Evolutionary conservation across 169 alveolate species (phyloP).

Genomic region (Plasmodium berghei): DNA sequence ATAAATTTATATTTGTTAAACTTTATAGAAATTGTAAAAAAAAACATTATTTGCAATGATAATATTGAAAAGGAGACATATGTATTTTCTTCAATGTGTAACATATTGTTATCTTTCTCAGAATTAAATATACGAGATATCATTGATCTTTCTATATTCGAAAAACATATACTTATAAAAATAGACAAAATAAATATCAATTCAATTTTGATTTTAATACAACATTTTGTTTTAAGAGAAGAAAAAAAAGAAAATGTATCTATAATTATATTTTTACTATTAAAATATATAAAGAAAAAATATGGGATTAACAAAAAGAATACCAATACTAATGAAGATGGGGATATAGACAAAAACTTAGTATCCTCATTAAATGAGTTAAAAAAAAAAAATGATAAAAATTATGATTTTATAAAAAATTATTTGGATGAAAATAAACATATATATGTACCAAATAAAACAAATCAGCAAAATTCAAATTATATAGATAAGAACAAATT

Average conservation of each 20-base stretch:
- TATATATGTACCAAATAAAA: neutral
- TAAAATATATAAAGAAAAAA: constrained; percentile 39
- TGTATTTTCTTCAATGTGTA: constrained; percentile 33
- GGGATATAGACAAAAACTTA: no score
- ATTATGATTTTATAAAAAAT: constrained; percentile 21
- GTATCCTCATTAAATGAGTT: neutral
- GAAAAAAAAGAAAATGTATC: constrained; percentile 6
- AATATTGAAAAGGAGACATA: constrained; percentile 21
- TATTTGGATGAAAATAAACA: neutral
- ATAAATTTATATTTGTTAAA: constrained; percentile 11
- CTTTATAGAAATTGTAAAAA: constrained; percentile 49
- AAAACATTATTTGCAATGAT: constrained; percentile 7
- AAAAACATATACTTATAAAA: constrained; percentile 25
- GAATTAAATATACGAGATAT: constrained; percentile 41
- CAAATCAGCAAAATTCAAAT: neutral
- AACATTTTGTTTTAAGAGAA: constrained; percentile 44
- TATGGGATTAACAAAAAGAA: neutral
- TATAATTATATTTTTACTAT: constrained; percentile 11
- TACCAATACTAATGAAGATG: neutral
- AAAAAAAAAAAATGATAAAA: constrained; percentile 18
- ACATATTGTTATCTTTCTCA: constrained; percentile 13
- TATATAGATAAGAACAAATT: neutral
- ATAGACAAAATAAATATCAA: constrained; percentile 20
- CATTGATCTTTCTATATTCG: constrained; percentile 30
- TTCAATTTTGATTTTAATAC: constrained; percentile 40